These are phyloP conservation scores for Drechslerella stenobrocha DNA, from an alignment of 2,329 filamentous ascomycete species.

Conservation along the genomic window DNA sequence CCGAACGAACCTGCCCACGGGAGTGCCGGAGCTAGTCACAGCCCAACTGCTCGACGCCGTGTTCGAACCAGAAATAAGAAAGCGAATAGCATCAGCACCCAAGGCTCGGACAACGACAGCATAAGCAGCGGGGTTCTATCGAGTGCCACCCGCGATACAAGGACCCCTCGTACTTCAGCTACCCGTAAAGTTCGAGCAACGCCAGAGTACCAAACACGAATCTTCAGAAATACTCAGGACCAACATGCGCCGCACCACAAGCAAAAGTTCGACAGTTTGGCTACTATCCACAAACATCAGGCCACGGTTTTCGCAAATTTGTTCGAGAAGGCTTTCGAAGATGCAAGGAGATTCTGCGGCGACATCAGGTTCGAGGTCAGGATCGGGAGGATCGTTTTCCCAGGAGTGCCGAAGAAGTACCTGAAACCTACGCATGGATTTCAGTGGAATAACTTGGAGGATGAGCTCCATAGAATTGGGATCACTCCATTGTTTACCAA, in stretches of 20 bases:
- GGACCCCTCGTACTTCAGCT: neutral
- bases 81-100: neutral
- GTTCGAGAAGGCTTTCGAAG: slow-evolving; percentile 43
- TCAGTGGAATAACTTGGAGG: slow-evolving; percentile 41
- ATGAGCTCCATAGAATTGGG: slow-evolving; percentile 16
- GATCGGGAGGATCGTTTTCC: slow-evolving; percentile 44
- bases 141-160: slow-evolving; percentile 11
- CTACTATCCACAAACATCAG: slow-evolving; percentile 21
- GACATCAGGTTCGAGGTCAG: slow-evolving; percentile 46
- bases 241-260: slow-evolving; percentile 29
- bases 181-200: neutral
- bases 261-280: slow-evolving; percentile 15
- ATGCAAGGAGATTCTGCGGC: slow-evolving; percentile 40
- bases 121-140: neutral
- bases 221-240: slow-evolving; percentile 26
- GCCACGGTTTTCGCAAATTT: slow-evolving; percentile 13
- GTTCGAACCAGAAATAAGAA: slow-evolving; percentile 12
- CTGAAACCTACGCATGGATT: slow-evolving; percentile 29
- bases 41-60: slow-evolving; percentile 5
- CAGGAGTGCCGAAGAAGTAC: slow-evolving; percentile 34
- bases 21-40: neutral
- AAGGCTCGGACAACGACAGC: slow-evolving; percentile 5
- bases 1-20: neutral
- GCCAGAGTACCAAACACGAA: slow-evolving; percentile 32
- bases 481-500: slow-evolving; percentile 41